These are phyloP conservation scores for Colletotrichum limetticola DNA, from an alignment of 2,329 filamentous ascomycete species.

Conservation along the genomic window DNA sequence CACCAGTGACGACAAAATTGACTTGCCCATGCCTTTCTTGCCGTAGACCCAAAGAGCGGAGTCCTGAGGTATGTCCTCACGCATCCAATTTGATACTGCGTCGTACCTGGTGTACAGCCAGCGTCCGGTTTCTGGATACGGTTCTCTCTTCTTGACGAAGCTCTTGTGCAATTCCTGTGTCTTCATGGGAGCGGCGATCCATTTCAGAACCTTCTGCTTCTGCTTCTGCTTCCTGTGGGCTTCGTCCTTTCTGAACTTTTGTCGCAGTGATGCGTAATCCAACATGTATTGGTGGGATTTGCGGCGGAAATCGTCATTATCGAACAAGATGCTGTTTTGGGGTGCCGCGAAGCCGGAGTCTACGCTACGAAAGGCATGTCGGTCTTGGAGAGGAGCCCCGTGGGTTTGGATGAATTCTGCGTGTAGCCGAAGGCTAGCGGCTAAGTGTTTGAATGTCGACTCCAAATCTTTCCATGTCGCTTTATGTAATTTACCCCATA, in stretches of 20 bases:
- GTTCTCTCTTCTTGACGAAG: not conserved
- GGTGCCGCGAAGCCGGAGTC: constrained; percentile 15
- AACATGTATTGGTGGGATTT: not conserved
- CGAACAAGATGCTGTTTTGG: not conserved
- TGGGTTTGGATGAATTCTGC: not conserved
- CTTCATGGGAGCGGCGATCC: constrained; percentile 16
- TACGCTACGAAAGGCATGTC: not conserved
- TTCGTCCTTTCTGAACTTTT: not conserved
- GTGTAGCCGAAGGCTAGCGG: constrained; percentile 1
- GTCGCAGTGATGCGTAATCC: not conserved
- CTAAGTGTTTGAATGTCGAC: constrained; percentile 7
- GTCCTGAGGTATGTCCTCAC: constrained; percentile 31
- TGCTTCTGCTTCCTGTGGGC: not conserved
- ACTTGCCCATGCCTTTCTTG: constrained; percentile 52
- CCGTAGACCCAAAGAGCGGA: constrained; percentile 47
- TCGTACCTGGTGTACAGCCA: constrained; percentile 28
- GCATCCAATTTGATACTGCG: constrained; percentile 22
- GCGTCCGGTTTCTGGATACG: constrained; percentile 18
- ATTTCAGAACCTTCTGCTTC: constrained; percentile 7
- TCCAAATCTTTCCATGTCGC: constrained; percentile 28
- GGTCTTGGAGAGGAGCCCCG: not conserved
- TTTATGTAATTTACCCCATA: constrained; percentile 21
- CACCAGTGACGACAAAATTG: constrained; percentile 51
- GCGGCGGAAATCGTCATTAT: not conserved
- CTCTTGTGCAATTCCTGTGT: constrained; percentile 6